Evolutionary conservation across 768 basidiomycete species (phyloP), one percentile per base, ranked within the genome.

Genomic region (Pholiota microspora): DNA sequence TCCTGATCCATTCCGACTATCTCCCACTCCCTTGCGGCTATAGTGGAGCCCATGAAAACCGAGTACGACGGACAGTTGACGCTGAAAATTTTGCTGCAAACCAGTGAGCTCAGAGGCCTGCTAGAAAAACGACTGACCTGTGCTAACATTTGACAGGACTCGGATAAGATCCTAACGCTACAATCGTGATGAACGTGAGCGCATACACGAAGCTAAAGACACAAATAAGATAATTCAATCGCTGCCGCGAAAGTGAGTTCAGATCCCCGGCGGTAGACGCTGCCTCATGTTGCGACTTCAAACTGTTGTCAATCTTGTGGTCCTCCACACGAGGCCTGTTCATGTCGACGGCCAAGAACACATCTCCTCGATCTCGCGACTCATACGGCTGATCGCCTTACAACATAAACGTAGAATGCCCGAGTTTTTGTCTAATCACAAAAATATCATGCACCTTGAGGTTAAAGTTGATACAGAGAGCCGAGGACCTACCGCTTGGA

Each of bases 21-120:
- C 40, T 40, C 49, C 49, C 49, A 50, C 24, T 21, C 10, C 32
- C 29, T 10, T 18, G 31, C 46, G 45, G 45, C 45, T 46, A 47
- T 10, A 16, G 46, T 42, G 40, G 40, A 42, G 40, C 40, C 40
- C n/a, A 42, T 4, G 21, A 23, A 38, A 42, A 42, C 40, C 40
- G 40, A 42, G 40, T 42, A 42, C 40, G 40, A 18, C 21, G 40
- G 40, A 42, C 40, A 9, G 7, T 38, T 15, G 16, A 3, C 38
- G 15, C 38, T 16, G 29, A 31, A 31, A 31, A 31, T 31, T 10
- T 23, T 42, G n/a, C 40, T 2, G 10, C 18, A 21, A 16, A 21
- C 23, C 21, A 23, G 40, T 15, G 35, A 15, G 13, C 35, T 15
- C 35, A 15, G 7, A 36, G 12, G 29, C 12, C n/a, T 15, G 7